Conservation (phyloP, 495 filamentous ascomycete species). For the Penicillium ochrochloron region DNA sequence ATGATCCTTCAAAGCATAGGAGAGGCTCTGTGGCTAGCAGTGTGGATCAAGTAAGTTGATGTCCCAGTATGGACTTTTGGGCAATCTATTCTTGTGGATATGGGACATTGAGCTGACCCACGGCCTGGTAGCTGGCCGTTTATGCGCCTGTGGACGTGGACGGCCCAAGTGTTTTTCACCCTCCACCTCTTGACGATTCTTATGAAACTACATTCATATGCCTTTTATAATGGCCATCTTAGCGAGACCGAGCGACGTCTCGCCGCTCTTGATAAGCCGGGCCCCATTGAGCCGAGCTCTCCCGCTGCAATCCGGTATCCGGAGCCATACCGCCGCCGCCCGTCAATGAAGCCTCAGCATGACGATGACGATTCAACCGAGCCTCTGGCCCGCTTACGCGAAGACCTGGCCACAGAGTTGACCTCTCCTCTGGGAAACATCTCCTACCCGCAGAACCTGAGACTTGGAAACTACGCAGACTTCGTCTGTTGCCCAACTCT, state of each 20-base stretch:
- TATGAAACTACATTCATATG: constrained; percentile 99
- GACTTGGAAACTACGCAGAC: constrained; percentile 79
- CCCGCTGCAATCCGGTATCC: constrained; percentile 76
- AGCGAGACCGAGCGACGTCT: constrained; percentile 82
- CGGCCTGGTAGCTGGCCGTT: constrained; percentile 72
- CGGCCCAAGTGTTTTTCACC: constrained; percentile 92
- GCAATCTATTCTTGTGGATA: neutral
- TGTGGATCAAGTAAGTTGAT: constrained; percentile 75
- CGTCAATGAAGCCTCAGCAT: constrained; percentile 39
- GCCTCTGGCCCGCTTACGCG: constrained; percentile 68
- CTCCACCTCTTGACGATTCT: constrained; percentile 87
- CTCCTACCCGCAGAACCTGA: constrained; percentile 90
- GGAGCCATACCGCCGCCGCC: constrained; percentile 52
- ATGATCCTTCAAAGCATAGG: constrained; percentile 81
- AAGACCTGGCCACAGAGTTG: constrained; percentile 87
- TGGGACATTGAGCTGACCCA: constrained; percentile 19
- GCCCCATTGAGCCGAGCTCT: constrained; percentile 62
- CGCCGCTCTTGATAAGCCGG: constrained; percentile 76
- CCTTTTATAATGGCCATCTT: constrained; percentile 96
- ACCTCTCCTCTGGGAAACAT: constrained; percentile 86
- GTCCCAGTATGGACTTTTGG: too few species aligned
- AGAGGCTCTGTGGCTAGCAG: constrained; percentile 75
- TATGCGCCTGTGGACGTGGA: constrained; percentile 87
- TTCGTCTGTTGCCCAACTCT: constrained; percentile 92
- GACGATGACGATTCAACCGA: constrained; percentile 47